Evolutionary conservation across 2,329 filamentous ascomycete genomes (phyloP).

Genomic region (Ceratocystis alfenasii): DNA sequence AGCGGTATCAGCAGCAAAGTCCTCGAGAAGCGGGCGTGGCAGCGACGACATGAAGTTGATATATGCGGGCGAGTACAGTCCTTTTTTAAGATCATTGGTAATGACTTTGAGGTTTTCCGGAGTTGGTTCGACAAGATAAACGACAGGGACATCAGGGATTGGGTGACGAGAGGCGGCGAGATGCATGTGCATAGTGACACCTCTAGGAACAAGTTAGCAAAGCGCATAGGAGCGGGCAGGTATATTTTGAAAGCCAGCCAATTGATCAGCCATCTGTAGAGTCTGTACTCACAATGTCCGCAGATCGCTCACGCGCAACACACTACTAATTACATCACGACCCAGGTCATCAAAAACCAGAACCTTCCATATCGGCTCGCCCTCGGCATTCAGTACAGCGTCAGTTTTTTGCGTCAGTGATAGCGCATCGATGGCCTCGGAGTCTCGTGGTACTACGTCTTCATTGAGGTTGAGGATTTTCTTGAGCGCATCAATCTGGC

Average conservation of each 20-base stretch:
- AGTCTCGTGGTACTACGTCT: slow-evolving; percentile 45
- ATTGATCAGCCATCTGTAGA: neutral
- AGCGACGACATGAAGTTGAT: slow-evolving; percentile 96
- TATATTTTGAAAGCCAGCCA: too few species aligned
- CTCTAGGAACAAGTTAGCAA: slow-evolving; percentile 29
- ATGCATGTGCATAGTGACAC: slow-evolving; percentile 93
- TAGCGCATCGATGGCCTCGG: slow-evolving; percentile 50
- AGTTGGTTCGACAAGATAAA: slow-evolving; percentile 91
- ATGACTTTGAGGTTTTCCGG: slow-evolving; percentile 68
- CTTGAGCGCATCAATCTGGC: slow-evolving; percentile 53
- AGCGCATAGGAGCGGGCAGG: neutral
- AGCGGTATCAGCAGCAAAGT: slow-evolving; percentile 83
- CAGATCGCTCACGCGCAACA: slow-evolving; percentile 85
- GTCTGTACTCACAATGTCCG: slow-evolving; percentile 48
- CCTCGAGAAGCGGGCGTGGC: slow-evolving; percentile 78
- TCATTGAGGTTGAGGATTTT: slow-evolving; percentile 94
- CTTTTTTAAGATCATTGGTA: slow-evolving; percentile 72
- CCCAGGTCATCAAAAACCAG: slow-evolving; percentile 87
- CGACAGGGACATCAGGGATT: slow-evolving; percentile 90
- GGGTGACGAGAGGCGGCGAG: slow-evolving; percentile 52
- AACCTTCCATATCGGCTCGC: slow-evolving; percentile 95
- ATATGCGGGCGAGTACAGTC: slow-evolving; percentile 84
- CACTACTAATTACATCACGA: slow-evolving; percentile 91
- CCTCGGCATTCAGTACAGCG: slow-evolving; percentile 74
- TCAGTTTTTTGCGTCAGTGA: slow-evolving; percentile 44